A percentile compares a stretch with the other conserved stretches of the same genome.
Evolutionary conservation across 163 green algal genomes (phyloP).

Genomic region (Chlamydomonas reinhardtii): DNA sequence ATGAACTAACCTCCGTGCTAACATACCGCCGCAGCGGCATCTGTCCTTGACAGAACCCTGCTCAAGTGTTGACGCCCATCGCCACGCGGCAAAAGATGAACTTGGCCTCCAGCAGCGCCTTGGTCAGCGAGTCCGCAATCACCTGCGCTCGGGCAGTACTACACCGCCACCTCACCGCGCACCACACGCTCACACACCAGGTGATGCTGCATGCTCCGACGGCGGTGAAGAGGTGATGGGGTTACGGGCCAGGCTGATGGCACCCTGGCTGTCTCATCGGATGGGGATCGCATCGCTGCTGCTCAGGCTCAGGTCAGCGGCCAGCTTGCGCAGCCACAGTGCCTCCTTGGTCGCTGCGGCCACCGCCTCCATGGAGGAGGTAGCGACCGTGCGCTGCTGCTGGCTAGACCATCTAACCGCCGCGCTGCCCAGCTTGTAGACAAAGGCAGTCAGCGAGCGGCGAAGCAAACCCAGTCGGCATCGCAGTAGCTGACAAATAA

Average conservation of each 20-base stretch:
- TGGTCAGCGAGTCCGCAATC: conserved; percentile 39
- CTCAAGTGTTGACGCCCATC: neutral
- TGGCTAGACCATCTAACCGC: conserved; percentile 60
- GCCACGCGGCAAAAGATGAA: neutral
- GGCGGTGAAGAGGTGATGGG: conserved; percentile 30
- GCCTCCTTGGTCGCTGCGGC: conserved; percentile 56
- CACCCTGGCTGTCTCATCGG: conserved; percentile 35
- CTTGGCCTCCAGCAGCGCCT: conserved; percentile 26
- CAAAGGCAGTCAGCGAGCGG: conserved; percentile 57
- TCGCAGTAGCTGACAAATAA: conserved; percentile 47
- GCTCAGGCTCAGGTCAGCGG: conserved; percentile 45
- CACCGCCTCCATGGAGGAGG: conserved; percentile 63
- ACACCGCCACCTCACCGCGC: neutral
- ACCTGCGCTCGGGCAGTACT: conserved; percentile 19
- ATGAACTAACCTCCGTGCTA: no score
- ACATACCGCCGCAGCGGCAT: no score
- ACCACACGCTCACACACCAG: conserved; percentile 56
- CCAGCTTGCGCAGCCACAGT: no score
- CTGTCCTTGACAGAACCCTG: no score
- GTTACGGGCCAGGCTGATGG: conserved; percentile 38
- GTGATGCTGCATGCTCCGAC: conserved; percentile 61
- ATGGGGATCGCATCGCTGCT: neutral
- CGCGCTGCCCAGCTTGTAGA: conserved; percentile 55
- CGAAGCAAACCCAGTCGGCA: conserved; percentile 53
- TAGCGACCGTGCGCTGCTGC: conserved; percentile 62